These are phyloP conservation scores for Salmacisia buchloeana DNA, from an alignment of 1,284 basidiomycete genomes.

Conservation along the genomic window DNA sequence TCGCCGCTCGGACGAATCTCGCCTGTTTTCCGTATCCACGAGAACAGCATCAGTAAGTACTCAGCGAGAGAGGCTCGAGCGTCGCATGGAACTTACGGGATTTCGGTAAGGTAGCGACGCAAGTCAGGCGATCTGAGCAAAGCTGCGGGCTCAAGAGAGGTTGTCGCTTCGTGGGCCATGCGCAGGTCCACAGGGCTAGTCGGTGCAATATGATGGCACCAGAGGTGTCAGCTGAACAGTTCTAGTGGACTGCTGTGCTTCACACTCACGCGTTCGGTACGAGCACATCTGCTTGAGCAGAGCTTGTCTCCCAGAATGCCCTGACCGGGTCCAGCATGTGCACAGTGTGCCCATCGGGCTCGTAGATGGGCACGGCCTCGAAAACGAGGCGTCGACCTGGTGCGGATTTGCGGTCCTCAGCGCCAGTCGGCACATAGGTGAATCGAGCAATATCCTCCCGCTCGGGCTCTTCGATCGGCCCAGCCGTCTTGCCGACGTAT, in stretches of 20 bases:
- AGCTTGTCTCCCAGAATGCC: neutral
- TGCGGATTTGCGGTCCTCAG: neutral
- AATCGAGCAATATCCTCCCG: neutral
- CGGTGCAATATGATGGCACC: neutral
- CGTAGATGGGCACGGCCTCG: neutral
- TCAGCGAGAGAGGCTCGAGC: too few relatives aligned
- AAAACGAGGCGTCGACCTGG: neutral
- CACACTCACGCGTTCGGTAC: constrained; percentile 1
- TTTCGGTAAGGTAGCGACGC: neutral
- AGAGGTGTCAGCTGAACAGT: too few relatives aligned
- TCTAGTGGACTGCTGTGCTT: too few relatives aligned
- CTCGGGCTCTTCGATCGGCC: too few relatives aligned
- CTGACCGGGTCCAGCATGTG: neutral
- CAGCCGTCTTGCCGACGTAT: neutral
- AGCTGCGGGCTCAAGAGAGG: neutral
- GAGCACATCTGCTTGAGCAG: neutral
- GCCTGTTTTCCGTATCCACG: too few relatives aligned
- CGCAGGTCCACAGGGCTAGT: neutral
- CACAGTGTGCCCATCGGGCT: too few relatives aligned
- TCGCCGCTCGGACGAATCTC: too few relatives aligned
- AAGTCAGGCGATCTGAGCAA: neutral
- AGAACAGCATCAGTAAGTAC: too few relatives aligned
- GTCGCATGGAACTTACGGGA: neutral
- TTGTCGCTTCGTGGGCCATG: neutral
- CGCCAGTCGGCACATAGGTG: neutral